Conservation (phyloP, 208 protist species). For the Crithidia fasciculata region DNA sequence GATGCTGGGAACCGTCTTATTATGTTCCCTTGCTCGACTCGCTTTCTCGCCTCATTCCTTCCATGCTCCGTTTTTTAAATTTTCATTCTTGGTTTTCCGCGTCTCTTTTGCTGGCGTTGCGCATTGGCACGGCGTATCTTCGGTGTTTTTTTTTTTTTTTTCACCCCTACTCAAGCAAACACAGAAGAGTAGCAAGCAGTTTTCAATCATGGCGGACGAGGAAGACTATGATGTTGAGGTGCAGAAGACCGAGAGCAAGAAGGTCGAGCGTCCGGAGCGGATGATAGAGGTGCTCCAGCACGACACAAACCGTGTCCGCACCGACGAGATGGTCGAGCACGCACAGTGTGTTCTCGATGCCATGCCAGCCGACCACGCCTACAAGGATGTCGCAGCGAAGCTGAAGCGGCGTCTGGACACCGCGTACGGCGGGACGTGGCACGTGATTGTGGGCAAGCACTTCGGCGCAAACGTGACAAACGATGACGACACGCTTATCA, state of each 20-base stretch:
- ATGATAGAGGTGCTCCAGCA: conserved; percentile 52
- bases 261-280: conserved; percentile 38
- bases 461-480: conserved; percentile 90
- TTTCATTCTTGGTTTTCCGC: too few species aligned
- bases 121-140: background rate
- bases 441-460: conserved; percentile 83
- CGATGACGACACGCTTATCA: conserved; percentile 81
- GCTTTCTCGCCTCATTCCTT: too few species aligned
- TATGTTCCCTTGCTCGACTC: too few species aligned
- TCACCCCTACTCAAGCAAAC: too few species aligned
- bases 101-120: too few species aligned
- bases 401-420: conserved; percentile 79
- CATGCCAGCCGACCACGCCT: conserved; percentile 44
- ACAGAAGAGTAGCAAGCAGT: background rate
- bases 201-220: conserved; percentile 52
- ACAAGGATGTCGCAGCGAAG: conserved; percentile 76
- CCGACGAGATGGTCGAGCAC: conserved; percentile 74
- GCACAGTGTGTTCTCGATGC: conserved; percentile 62
- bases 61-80: too few species aligned
- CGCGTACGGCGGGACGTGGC: conserved; percentile 77
- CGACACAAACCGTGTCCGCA: conserved; percentile 61
- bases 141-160: background rate
- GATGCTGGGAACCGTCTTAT: too few species aligned
- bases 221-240: conserved; percentile 55
- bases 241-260: conserved; percentile 29